phyloP scores from a whole-genome alignment of 2,329 filamentous ascomycete species.

The Fusarium domesticum region DNA sequence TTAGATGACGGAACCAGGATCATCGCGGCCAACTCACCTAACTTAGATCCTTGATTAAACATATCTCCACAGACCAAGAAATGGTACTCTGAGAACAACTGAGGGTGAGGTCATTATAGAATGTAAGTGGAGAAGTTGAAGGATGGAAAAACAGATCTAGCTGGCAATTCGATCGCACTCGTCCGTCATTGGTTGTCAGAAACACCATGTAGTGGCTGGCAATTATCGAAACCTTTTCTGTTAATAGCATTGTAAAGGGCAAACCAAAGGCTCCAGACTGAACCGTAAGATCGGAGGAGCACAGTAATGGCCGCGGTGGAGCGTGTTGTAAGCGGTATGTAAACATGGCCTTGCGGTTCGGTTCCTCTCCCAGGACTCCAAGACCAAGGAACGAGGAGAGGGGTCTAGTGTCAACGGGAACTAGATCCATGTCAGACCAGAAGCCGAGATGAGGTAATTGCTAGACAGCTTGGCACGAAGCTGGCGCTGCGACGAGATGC shows the following conservation, averaged over 20 bases:
- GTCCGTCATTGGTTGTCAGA: slow-evolving; percentile 13
- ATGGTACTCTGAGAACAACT: slow-evolving; percentile 24
- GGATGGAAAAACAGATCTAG: slow-evolving; percentile 17
- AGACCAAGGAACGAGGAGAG: neutral
- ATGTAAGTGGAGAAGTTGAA: slow-evolving; percentile 22
- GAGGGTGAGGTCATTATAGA: slow-evolving; percentile 12
- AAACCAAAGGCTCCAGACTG: no score
- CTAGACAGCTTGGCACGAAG: slow-evolving; percentile 13
- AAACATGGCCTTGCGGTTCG: no score
- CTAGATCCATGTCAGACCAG: slow-evolving; percentile 16
- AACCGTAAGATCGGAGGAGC: no score
- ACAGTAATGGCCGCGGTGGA: no score
- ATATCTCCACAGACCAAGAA: slow-evolving; percentile 26
- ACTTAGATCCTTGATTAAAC: slow-evolving; percentile 23
- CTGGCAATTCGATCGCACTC: no score
- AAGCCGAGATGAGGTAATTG: slow-evolving; percentile 25
- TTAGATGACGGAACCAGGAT: slow-evolving; percentile 27
- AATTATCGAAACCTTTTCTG: no score
- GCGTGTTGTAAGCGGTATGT: no score
- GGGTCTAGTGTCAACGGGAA: slow-evolving; percentile 16
- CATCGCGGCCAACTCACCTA: slow-evolving; percentile 21
- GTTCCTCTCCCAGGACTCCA: no score
- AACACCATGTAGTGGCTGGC: neutral
- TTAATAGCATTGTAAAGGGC: no score
- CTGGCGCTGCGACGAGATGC: slow-evolving; percentile 16